Percentiles rank a stretch among this genome's conserved stretches.
Conservation (phyloP, 768 basidiomycete species). For the Hypholoma sublateritium region DNA sequence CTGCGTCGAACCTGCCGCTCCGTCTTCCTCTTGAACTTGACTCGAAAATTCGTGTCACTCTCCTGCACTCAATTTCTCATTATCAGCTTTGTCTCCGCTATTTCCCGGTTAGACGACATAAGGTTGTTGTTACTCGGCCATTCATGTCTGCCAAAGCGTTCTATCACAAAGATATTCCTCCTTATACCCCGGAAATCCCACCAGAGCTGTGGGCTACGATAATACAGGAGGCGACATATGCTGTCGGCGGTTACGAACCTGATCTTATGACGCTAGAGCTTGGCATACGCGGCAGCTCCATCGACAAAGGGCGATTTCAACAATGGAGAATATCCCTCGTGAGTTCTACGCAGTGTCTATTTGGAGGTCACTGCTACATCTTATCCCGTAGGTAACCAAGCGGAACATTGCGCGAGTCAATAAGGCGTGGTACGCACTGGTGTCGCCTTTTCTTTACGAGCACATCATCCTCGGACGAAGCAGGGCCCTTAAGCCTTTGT, state of each 20-base stretch:
- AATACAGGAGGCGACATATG: conserved; percentile 25
- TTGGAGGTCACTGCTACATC: neutral
- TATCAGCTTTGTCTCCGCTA: too few relatives aligned
- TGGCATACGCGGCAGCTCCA: conserved; percentile 11
- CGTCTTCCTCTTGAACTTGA: too few relatives aligned
- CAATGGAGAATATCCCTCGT: conserved; percentile 23
- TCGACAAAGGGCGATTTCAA: conserved; percentile 12
- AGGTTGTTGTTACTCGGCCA: too few relatives aligned
- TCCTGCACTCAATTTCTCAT: too few relatives aligned
- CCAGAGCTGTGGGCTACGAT: conserved; percentile 28
- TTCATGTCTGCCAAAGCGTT: conserved; percentile 21
- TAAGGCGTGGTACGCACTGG: conserved; percentile 22
- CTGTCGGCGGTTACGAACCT: conserved; percentile 19
- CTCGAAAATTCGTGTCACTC: too few relatives aligned
- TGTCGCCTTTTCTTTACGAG: conserved; percentile 20
- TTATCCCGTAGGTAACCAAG: conserved; percentile 14
- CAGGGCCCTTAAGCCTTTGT: conserved; percentile 10
- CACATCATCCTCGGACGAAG: conserved; percentile 17
- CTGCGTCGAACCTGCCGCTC: too few relatives aligned
- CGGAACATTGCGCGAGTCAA: conserved; percentile 19
- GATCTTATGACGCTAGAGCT: conserved; percentile 5
- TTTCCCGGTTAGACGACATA: too few relatives aligned
- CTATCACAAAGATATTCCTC: conserved; percentile 5
- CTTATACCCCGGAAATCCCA: conserved; percentile 19
- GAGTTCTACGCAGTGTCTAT: neutral